Conservation (phyloP, 192 early-diverging fungal genomes). For the Backusella parvicylindrica region DNA sequence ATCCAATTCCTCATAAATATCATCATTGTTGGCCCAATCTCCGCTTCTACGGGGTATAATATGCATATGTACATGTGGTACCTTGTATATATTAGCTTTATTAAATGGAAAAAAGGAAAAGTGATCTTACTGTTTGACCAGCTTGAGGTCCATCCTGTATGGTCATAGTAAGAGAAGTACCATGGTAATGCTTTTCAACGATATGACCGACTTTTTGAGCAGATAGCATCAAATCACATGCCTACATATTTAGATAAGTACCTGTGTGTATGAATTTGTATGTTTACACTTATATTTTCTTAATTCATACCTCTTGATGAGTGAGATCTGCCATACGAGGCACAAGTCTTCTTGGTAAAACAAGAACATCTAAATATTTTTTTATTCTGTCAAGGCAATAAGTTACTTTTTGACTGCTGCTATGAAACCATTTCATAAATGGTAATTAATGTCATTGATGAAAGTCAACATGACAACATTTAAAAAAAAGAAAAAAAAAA, state of each 20-base stretch:
- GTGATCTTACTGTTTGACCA: slow-evolving; percentile 28
- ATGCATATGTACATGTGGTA: slow-evolving; percentile 91
- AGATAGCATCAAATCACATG: slow-evolving; percentile 73
- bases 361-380: slow-evolving; percentile 71
- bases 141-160: slow-evolving; percentile 45
- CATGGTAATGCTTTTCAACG: slow-evolving; percentile 71
- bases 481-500: too few species aligned
- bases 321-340: slow-evolving; percentile 76
- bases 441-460: not conserved
- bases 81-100: slow-evolving; percentile 49
- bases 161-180: slow-evolving; percentile 72
- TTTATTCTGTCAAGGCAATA: not conserved
- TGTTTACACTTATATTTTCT: not conserved
- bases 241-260: not conserved
- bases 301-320: slow-evolving; percentile 59
- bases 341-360: slow-evolving; percentile 66
- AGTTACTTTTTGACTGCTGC: not conserved
- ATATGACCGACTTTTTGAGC: slow-evolving; percentile 74
- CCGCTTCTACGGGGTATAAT: slow-evolving; percentile 78
- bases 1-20: slow-evolving; percentile 80
- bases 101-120: not conserved
- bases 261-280: not conserved
- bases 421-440: not conserved
- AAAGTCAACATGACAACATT: not conserved
- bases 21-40: slow-evolving; percentile 86